Base-by-base conservation (phyloP, 768 basidiomycete species). In the Royoungia palumana region DNA sequence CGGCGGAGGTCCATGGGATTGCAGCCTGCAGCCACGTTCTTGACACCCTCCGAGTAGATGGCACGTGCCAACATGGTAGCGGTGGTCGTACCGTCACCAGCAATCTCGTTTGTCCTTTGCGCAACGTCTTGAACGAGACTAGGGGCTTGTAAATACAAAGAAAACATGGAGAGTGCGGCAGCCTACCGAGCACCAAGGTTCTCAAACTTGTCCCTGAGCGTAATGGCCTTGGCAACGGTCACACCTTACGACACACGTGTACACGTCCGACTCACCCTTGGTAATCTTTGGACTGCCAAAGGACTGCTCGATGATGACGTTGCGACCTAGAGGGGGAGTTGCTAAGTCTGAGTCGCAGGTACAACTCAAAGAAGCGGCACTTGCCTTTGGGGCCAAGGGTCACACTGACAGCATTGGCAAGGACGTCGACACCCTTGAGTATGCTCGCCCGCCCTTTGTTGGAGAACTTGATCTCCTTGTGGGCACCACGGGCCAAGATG, bases 1-100 rank as follows among this genome's bases (percentile, higher is more conserved):
- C 94, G 86, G 53, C 95, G 92, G 51, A 98, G 89, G 74, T 99
- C 95, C 94, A 97, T 99, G 12, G 95, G 95, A 75, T 95, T 96
- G 79, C 95, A 99, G 4, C 95, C 95, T 10, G 95, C 95, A 20
- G 95, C 95, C 50, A 98, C 95, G 62, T 98, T 98, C 78, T 97
- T 97, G 62, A 97, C 94, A 69, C 95, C 95, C 71, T 99, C 95
- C 0, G 93, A 81, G 75, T 96, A 99, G 72, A 99, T 97, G 48
- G 95, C 94, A 47, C 93, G 89, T 10, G 95, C 91, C 49, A 97
- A 84, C 45, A 97, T 95, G 32, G 95, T 97, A 5, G 95, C 94
- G 14, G 95, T 99, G 9, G 95, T 99, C 3, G 95, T 99, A 50
- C 95, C 95, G 68, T 99, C 95, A 68, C 95, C 95, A 32, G 95